Conservation (phyloP, 2,329 filamentous ascomycete species). For the Penicillium sp. region DNA sequence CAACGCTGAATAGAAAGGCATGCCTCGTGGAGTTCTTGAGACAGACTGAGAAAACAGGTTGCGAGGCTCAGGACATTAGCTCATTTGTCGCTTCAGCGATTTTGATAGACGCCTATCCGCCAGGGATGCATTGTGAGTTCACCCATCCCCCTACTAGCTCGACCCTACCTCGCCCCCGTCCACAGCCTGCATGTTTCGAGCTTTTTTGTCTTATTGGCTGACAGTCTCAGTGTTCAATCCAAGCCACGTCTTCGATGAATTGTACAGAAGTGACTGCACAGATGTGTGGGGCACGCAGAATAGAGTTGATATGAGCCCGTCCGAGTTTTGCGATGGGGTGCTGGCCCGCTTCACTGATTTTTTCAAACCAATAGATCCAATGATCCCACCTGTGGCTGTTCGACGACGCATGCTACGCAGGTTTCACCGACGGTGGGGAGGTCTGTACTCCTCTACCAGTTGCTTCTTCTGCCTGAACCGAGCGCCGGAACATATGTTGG, state of each 20-base stretch:
- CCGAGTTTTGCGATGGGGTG: no score
- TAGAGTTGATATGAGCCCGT: no score
- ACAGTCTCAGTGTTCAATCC: constrained; percentile 4
- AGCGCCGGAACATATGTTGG: constrained; percentile 18
- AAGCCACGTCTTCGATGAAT: constrained; percentile 1
- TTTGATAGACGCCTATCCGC: constrained; percentile 23
- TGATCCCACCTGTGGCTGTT: no score
- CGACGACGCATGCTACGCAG: no score
- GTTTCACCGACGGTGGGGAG: neutral
- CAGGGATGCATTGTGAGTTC: constrained; percentile 20
- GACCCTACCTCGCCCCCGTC: no score
- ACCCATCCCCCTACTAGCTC: no score
- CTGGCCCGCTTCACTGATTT: no score
- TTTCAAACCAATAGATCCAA: no score
- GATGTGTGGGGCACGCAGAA: neutral
- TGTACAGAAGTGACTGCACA: constrained; percentile 4
- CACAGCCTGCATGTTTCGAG: no score
- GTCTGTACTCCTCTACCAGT: constrained; percentile 8
- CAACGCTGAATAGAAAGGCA: neutral
- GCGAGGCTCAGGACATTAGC: no score
- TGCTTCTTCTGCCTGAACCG: constrained; percentile 16
- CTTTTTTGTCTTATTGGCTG: neutral
- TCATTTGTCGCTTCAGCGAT: constrained; percentile 8
- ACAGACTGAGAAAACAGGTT: neutral
- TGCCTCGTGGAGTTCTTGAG: constrained; percentile 6